Conservation (phyloP, 371 early-diverging fungal genomes). For the Choanephora cucurbitarum region DNA sequence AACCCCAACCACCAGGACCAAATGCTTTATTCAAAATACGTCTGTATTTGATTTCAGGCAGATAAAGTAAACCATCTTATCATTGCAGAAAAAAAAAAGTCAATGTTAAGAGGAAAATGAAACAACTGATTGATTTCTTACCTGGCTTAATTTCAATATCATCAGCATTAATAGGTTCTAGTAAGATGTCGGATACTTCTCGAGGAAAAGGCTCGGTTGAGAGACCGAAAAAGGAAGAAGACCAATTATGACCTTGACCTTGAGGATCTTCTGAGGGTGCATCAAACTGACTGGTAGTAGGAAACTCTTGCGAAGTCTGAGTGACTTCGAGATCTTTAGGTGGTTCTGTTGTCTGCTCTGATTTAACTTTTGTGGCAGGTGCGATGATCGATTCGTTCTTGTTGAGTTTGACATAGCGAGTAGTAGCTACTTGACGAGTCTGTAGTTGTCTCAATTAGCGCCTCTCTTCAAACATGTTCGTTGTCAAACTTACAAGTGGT, state of each 20-base stretch:
- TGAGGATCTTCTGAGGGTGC: slow-evolving; percentile 1
- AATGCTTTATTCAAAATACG: slow-evolving; percentile 92
- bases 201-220: slow-evolving; percentile 71
- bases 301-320: slow-evolving; percentile 11
- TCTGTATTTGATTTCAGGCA: slow-evolving; percentile 97
- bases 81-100: no score
- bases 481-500: no score
- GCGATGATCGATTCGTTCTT: no score
- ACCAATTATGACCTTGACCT: slow-evolving; percentile 59
- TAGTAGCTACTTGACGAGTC: no score
- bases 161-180: slow-evolving; percentile 66
- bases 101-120: no score
- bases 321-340: no score
- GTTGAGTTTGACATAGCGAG: no score
- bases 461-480: no score
- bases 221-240: slow-evolving; percentile 74
- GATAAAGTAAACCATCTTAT: slow-evolving; percentile 87
- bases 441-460: no score
- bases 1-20: slow-evolving; percentile 94
- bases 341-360: no score
- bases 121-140: slow-evolving; percentile 21
- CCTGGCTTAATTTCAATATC: slow-evolving; percentile 95
- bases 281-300: slow-evolving; percentile 22
- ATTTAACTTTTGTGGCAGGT: no score
- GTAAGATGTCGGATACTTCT: slow-evolving; percentile 71